phyloP scores from a whole-genome alignment of 179 eudicot species.

The Beta macrorhiza region DNA sequence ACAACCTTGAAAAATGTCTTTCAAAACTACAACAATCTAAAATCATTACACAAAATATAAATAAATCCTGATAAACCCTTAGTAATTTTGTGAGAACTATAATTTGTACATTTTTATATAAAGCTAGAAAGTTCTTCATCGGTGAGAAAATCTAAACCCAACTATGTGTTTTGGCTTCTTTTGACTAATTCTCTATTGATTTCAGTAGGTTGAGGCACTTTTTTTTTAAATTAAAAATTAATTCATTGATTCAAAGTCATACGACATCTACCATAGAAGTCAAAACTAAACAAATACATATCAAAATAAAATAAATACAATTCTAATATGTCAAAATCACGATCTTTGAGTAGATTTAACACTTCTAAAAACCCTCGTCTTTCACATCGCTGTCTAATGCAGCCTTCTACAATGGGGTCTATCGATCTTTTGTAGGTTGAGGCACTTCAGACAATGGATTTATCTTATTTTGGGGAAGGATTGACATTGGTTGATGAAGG shows the following conservation, averaged over 20 bases:
- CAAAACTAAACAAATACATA: too few relatives aligned
- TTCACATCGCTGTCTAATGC: too few relatives aligned
- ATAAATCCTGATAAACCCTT: not conserved
- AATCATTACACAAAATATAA: not conserved
- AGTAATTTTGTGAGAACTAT: not conserved
- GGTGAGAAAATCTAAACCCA: too few relatives aligned
- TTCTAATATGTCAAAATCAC: too few relatives aligned
- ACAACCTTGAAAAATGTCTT: too few relatives aligned
- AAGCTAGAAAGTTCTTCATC: not conserved
- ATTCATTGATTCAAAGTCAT: too few relatives aligned
- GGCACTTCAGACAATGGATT: slow-evolving; percentile 40
- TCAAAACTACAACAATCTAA: not conserved
- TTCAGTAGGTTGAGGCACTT: slow-evolving; percentile 57
- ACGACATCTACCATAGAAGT: too few relatives aligned
- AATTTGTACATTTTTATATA: not conserved
- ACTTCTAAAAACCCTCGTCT: too few relatives aligned
- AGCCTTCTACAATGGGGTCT: too few relatives aligned
- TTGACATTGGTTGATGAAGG: slow-evolving; percentile 76
- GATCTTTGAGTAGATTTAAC: too few relatives aligned
- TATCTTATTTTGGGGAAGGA: slow-evolving; percentile 77
- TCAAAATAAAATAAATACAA: too few relatives aligned
- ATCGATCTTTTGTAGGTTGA: too few relatives aligned
- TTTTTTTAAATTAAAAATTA: not conserved
- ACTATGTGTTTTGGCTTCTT: not conserved
- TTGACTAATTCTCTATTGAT: slow-evolving; percentile 3